Percentiles rank a stretch among this genome's conserved stretches.
Conservation (phyloP, 2,329 filamentous ascomycete species). For the Bipolaris cookei region DNA sequence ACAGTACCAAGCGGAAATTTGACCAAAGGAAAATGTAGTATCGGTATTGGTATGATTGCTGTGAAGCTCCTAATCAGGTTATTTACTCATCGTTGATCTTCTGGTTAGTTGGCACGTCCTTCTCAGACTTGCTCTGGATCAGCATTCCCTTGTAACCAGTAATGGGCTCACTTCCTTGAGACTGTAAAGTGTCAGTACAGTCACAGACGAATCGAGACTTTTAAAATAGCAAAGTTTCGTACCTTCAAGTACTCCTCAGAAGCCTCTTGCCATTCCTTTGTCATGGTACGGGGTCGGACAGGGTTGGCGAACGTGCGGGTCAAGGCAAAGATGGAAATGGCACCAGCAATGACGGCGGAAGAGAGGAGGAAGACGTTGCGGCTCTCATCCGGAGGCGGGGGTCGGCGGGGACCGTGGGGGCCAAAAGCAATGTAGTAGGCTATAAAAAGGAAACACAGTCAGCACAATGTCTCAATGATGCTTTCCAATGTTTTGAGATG, state of each 20-base stretch:
- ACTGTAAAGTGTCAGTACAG: constrained; percentile 34
- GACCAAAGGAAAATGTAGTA: constrained; percentile 47
- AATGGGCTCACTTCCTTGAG: constrained; percentile 49
- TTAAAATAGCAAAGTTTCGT: constrained; percentile 46
- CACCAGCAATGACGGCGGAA: constrained; percentile 68
- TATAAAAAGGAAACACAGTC: constrained; percentile 54
- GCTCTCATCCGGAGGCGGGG: constrained; percentile 81
- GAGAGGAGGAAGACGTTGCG: constrained; percentile 79
- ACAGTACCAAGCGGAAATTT: constrained; percentile 46
- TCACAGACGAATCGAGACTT: not conserved
- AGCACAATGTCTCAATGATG: constrained; percentile 28
- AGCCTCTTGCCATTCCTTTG: constrained; percentile 94
- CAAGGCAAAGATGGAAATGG: constrained; percentile 72
- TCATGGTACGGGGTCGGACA: constrained; percentile 80
- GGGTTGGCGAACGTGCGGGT: constrained; percentile 74
- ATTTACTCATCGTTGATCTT: constrained; percentile 45
- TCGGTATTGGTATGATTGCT: constrained; percentile 39
- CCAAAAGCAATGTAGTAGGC: constrained; percentile 99
- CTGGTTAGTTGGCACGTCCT: constrained; percentile 32
- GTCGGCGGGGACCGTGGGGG: constrained; percentile 88
- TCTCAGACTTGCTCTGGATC: constrained; percentile 49
- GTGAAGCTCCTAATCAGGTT: constrained; percentile 26
- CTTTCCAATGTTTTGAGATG: constrained; percentile 16
- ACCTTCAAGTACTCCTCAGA: constrained; percentile 94
- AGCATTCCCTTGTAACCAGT: constrained; percentile 51